A percentile compares a stretch with the other conserved stretches of the same genome.
These are phyloP conservation scores for Aspergillus ochraceus DNA, from an alignment of 2,329 filamentous ascomycete species.

Conservation along the genomic window DNA sequence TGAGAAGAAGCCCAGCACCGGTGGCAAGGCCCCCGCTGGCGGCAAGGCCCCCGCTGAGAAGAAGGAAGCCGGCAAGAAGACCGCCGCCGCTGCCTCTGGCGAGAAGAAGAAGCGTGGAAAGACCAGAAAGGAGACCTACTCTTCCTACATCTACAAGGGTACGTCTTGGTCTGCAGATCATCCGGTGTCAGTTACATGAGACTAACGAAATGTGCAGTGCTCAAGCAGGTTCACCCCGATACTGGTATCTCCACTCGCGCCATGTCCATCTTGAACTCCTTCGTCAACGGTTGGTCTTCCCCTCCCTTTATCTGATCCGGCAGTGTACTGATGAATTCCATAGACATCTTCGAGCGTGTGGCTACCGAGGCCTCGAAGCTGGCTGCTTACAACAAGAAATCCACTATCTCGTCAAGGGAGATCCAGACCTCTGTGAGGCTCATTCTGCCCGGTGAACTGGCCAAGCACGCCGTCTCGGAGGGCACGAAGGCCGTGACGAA, in stretches of 20 bases:
- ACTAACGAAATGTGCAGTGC: slow-evolving; percentile 60
- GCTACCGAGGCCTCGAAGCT: slow-evolving; percentile 99
- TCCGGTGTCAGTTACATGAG: slow-evolving; percentile 21
- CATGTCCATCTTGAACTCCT: slow-evolving; percentile 99
- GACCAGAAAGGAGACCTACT: slow-evolving; percentile 99
- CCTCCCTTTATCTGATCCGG: background rate
- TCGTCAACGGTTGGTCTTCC: slow-evolving; percentile 81
- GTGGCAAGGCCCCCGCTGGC: slow-evolving; percentile 82
- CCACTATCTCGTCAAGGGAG: slow-evolving; percentile 97
- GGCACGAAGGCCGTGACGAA: slow-evolving; percentile 99
- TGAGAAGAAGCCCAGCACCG: slow-evolving; percentile 93
- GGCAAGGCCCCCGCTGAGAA: slow-evolving; percentile 85
- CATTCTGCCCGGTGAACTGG: slow-evolving; percentile 96
- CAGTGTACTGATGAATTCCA: background rate
- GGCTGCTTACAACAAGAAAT: slow-evolving; percentile 99
- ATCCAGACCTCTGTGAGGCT: slow-evolving; percentile 99
- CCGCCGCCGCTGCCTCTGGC: slow-evolving; percentile 74
- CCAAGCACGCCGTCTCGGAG: slow-evolving; percentile 99
- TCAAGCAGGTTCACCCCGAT: slow-evolving; percentile 99
- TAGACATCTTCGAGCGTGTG: slow-evolving; percentile 98
- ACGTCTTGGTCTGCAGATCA: slow-evolving; percentile 42
- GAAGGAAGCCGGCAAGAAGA: slow-evolving; percentile 99
- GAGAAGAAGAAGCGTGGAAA: slow-evolving; percentile 99
- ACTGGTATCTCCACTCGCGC: slow-evolving; percentile 99
- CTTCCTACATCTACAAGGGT: slow-evolving; percentile 99